Base-by-base conservation (phyloP, 192 early-diverging fungal genomes). In the Martensiomyces pterosporus region DNA sequence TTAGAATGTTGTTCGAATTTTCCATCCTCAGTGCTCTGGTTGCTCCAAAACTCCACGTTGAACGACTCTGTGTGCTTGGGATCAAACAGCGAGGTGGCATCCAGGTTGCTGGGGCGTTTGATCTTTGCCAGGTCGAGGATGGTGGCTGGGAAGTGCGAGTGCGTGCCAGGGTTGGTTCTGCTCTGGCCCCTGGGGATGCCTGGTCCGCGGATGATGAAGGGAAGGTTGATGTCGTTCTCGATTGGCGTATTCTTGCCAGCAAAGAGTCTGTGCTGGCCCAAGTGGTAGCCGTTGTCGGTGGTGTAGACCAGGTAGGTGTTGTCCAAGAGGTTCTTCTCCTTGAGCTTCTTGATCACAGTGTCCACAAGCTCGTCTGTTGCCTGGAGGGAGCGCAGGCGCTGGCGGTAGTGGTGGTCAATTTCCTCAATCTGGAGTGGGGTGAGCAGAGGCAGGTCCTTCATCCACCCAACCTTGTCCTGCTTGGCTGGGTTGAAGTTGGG, bases 251-350 rank as follows among this genome's bases (percentile, higher is more conserved):
- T 67, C 44, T 86, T 86, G n/a, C 83, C 84, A 9, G 78, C 71
- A 15, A 66, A 68, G 19, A 80, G 60, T 14, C 82, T 78, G 37
- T 84, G 82, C 14, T 77, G 68, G 4, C 84, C 84, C 14, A 86
- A 49, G 46, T 86, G 84, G 43, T 82, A 86, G 15, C 84, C 84
- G 45, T 86, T 86, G 41, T 86, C 84, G 14, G 79, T 63, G 1
- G 78, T 76, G 47, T 84, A 86, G 47, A 86, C 55, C 15, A 86
- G 58, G 36, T 78, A 79, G 10, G 80, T 82, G 50, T 84, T 80
- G 38, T 82, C 82, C 10, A 82, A 43, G 36, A 69, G 60, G 12
- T 72, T 71, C 43, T 76, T 51, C 9, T 50, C 23, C 48, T 78
- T 72, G 16, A 85, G 53, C 3, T 63, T 51, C 32, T 78, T 57